Base-by-base conservation (phyloP, 257 asterid genomes). In the Buddleja alternifolia region DNA sequence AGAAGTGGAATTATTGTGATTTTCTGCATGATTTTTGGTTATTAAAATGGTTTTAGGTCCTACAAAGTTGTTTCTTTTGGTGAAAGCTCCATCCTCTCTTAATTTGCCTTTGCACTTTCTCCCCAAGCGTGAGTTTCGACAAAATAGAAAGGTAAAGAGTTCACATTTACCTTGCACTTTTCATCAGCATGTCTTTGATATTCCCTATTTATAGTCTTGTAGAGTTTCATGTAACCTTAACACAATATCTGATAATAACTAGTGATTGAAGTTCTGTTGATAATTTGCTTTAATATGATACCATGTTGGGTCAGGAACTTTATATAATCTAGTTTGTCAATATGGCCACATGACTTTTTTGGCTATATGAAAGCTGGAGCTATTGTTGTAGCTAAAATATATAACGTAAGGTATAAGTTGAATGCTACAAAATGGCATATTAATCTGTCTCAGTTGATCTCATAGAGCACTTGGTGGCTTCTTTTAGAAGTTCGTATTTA, bases 81-180 rank as follows among this genome's bases (percentile, higher is more conserved):
- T 87, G 81, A 80, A 85, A 87, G 96, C 96, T 78, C 96, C 96
- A 17, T 78, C 95, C 34, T 75, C 78, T 55, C 69, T 87, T 54
- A 81, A 74, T 76, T 60, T 85, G 81, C 96, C 95, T 67, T 17
- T 75, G 79, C 95, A 93, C 75, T 93, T 93, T 83, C 95, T 90
- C 71, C 97, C 97, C 65, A 93, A 93, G 79, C 97, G 96, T 0
- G 99, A 87, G 76, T 83, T 87, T 64, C 84, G 78, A 23, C 86
- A 70, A 80, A 82, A 73, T 55, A 88, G 82, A 75, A 93, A 93
- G 99, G 97, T 88, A 74, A 21, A 12, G 6, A 0, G 36, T 47
- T 9, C 42, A 41, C 48, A 21, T 4, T 19, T 61, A n/a, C 15
- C 37, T 0, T 9, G 20, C 23, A 20, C 29, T 72, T 41, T n/a